Evolutionary conservation across 2,329 filamentous ascomycete species (phyloP), one percentile per base, ranked within the genome.

Genomic region (Talaromyces pinophilus): DNA sequence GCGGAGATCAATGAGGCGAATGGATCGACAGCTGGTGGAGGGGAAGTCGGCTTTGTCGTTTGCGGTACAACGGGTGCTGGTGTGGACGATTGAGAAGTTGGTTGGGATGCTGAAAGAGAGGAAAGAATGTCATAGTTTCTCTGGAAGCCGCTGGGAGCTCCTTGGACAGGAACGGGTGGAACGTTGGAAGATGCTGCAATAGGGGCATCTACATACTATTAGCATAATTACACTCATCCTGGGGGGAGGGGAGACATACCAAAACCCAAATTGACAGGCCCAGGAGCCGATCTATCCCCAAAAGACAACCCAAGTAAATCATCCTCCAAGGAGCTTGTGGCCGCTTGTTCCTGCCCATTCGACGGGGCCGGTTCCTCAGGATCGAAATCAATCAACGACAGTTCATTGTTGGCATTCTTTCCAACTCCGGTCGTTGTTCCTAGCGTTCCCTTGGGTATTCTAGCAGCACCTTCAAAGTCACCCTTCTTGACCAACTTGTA

Each of bases 401-500:
- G 81, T 77, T 97, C 93, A 72, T 92, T 88, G 70, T 88, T 85
- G 6, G 87, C 84, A 72, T 90, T 87, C 81, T 89, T 86, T 71
- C 85, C 83, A 57, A 90, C 84, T 69, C 87, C 85, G 67, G 88
- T 87, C 68, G 86, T 89, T 28, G 87, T 88, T 11, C 89, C 87
- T 60, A 91, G 84, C 15, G 90, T 93, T 33, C 93, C 92, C 74
- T 91, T 89, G 6, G 92, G 92, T 70, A 98, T 91, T 77, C 88
- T 92, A 70, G 90, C 88, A 17, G 95, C 92, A 11, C 83, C 92
- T 71, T 93, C 92, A 54, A 96, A 78, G 74, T 99, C 93, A 25
- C 95, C 95, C 82, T 95, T 96, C 83, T 97, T 99, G 79, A 98
- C 89, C 64, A 98, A 82, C 84, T 92, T 96, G 79, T 98, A 99